Base-by-base conservation (phyloP, 495 filamentous ascomycete species). In the Aspergillus sparsus region DNA sequence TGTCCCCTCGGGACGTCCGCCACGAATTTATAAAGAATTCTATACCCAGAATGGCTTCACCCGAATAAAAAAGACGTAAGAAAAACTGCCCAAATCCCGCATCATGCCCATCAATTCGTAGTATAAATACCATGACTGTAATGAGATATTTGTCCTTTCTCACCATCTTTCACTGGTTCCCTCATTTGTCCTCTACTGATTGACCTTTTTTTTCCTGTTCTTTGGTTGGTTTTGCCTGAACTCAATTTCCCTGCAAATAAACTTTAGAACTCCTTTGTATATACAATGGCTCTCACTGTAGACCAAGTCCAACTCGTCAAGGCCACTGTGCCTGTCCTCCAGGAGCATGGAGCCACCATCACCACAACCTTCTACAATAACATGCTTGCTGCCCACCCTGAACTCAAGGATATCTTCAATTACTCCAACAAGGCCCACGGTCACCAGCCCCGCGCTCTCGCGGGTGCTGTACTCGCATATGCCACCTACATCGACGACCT, bases 401-500 rank as follows among this genome's bases (percentile, higher is more conserved):
- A 77, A 16, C 80, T 92, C 9, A 80, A 83, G 65, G 81, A 82
- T 63, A 71, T 89, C 57, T 92, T 91, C 80, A 89, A 84, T 75
- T 75, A 75, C 51, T 75, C 85, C 33, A 85, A 88, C 70, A 87
- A 91, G 68, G 63, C 68, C 49, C 87, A 80, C 31, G 85, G 87
- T 49, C 81, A 82, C 52, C 89, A 92, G 62, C 77, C 85, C 4
- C 76, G 74, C 15, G 87, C 89, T 11, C 78, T 92, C 7, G 87
- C 89, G 41, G 76, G 71, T 53, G 80, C 87, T 11, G 80, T 92
- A 36, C 84, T 86, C 64, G 86, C 85, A 35, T 91, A 91, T 61
- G 89, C 89, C 56, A 77, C 79, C 18, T 78, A 90, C 69, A 87
- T 91, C 68, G 88, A 90, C 71, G 79, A 90, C 72, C 81, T 90